Conservation (phyloP, 352 stramenopile species). For the Globisporangium takayamanum region DNA sequence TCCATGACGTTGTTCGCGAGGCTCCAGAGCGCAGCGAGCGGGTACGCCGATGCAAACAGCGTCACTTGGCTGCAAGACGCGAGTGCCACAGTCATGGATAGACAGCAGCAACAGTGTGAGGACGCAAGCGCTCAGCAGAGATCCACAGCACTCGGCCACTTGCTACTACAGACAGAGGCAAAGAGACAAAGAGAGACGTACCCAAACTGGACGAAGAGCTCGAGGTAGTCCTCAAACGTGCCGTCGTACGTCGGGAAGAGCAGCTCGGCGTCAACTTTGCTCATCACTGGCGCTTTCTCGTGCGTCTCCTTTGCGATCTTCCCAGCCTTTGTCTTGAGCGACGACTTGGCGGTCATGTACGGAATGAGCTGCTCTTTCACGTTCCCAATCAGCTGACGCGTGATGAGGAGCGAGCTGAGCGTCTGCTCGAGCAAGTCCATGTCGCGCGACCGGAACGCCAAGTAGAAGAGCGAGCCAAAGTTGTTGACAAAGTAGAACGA, state of each 20-base stretch:
- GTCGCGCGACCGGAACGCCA: slow-evolving; percentile 88
- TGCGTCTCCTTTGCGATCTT: slow-evolving; percentile 65
- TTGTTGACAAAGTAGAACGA: slow-evolving; percentile 98
- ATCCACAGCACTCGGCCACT: background rate
- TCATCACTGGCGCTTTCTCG: slow-evolving; percentile 38
- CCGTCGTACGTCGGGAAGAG: slow-evolving; percentile 79
- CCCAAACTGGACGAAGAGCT: slow-evolving; percentile 91
- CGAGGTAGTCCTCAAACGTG: slow-evolving; percentile 93
- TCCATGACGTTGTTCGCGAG: slow-evolving; percentile 94
- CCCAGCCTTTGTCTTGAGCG: slow-evolving; percentile 75
- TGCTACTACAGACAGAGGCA: background rate
- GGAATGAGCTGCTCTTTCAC: slow-evolving; percentile 74
- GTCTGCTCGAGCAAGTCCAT: slow-evolving; percentile 89
- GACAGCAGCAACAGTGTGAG: slow-evolving; percentile 13
- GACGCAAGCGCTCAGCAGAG: background rate
- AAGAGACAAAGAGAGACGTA: slow-evolving; percentile 26
- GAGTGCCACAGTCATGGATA: slow-evolving; percentile 13
- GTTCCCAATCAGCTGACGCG: slow-evolving; percentile 74
- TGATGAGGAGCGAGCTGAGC: slow-evolving; percentile 79
- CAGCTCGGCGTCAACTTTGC: slow-evolving; percentile 72
- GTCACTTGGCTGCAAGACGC: slow-evolving; percentile 76
- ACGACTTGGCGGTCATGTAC: slow-evolving; percentile 71
- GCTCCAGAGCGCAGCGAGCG: slow-evolving; percentile 89
- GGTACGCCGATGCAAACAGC: slow-evolving; percentile 91
- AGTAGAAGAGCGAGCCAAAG: slow-evolving; percentile 95